phyloP scores from a whole-genome alignment of 176 grass and related monocot genomes.

The Otatea glauca region DNA sequence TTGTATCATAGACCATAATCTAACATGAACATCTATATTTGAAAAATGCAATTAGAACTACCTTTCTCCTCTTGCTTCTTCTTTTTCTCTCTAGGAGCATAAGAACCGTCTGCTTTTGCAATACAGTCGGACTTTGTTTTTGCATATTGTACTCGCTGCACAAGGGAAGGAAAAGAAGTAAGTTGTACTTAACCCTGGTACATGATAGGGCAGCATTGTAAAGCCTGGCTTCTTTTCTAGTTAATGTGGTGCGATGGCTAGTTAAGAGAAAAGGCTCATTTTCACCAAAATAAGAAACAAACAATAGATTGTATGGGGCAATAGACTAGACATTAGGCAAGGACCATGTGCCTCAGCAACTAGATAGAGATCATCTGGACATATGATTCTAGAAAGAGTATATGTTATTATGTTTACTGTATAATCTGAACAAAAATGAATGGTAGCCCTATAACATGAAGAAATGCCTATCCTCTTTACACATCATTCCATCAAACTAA shows the following conservation, averaged over 20 bases:
- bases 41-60: constrained; percentile 40
- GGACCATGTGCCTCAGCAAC: not conserved
- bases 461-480: constrained; percentile 7
- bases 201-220: not conserved
- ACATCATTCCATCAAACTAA: constrained; percentile 13
- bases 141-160: constrained; percentile 88
- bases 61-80: constrained; percentile 99
- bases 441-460: constrained; percentile 2
- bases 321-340: not conserved
- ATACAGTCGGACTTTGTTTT: constrained; percentile 94
- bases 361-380: constrained; percentile 21
- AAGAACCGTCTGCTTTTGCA: constrained; percentile 88
- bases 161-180: constrained; percentile 26
- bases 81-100: constrained; percentile 84
- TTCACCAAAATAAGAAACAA: constrained; percentile 2
- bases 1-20: not conserved
- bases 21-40: not conserved
- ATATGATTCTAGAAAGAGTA: not conserved
- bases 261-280: constrained; percentile 2
- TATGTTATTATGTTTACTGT: not conserved
- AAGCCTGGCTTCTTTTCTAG: not conserved
- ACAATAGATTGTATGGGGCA: constrained; percentile 17
- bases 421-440: not conserved
- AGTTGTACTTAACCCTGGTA: not conserved
- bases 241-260: too few relatives aligned